These are phyloP conservation scores for Clonostachys byssicola DNA, from an alignment of 2,329 filamentous ascomycete genomes.

Conservation along the genomic window DNA sequence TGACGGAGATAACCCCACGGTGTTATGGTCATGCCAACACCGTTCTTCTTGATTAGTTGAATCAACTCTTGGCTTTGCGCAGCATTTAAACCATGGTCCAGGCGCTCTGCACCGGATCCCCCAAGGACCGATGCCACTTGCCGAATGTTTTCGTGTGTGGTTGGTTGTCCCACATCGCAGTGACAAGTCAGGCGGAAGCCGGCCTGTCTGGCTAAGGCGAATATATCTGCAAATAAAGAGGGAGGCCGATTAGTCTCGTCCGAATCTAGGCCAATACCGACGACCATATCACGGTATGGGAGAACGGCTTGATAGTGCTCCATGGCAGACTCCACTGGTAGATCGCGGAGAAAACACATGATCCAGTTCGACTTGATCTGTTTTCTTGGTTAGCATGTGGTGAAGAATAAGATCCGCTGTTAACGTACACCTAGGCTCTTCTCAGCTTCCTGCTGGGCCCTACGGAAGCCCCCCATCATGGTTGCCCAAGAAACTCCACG, in stretches of 20 bases:
- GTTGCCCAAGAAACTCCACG: conserved; percentile 57
- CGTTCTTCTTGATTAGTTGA: conserved; percentile 46
- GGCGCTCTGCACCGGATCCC: conserved; percentile 53
- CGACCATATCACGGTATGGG: conserved; percentile 27
- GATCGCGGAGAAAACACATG: conserved; percentile 65
- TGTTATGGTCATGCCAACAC: conserved; percentile 62
- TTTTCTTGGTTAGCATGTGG: not conserved
- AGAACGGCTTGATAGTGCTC: conserved; percentile 42
- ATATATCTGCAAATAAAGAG: conserved; percentile 32
- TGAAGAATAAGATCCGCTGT: not conserved
- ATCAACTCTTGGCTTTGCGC: conserved; percentile 53
- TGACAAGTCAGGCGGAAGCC: conserved; percentile 39
- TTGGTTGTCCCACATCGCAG: conserved; percentile 42
- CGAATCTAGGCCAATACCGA: conserved; percentile 36
- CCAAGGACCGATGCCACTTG: conserved; percentile 47
- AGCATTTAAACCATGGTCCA: conserved; percentile 68
- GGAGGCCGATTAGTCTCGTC: conserved; percentile 38
- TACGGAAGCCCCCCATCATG: conserved; percentile 56
- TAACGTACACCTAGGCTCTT: conserved; percentile 52
- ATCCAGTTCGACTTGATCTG: conserved; percentile 48
- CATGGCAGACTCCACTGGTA: conserved; percentile 66
- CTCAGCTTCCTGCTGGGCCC: conserved; percentile 54
- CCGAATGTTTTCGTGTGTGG: conserved; percentile 44
- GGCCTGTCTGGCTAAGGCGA: conserved; percentile 22
- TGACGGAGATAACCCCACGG: conserved; percentile 28